These are phyloP conservation scores for Boechera stricta DNA, from an alignment of 345 rosid genomes.

Conservation along the genomic window DNA sequence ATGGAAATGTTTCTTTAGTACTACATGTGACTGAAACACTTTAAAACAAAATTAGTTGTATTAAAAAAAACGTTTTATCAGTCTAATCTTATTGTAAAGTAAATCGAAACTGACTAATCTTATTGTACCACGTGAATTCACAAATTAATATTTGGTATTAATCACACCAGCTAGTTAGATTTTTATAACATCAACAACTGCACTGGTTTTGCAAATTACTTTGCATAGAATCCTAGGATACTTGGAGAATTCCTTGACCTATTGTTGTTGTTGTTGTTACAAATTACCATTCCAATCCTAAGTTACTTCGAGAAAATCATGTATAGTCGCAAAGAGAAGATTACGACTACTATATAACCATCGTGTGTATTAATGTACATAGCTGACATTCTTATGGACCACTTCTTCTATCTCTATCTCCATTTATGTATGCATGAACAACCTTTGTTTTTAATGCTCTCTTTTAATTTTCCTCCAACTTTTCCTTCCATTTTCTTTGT, in stretches of 20 bases:
- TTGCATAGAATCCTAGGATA: too few species aligned
- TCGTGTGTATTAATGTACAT: neutral
- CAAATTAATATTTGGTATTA: neutral
- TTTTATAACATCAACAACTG: neutral
- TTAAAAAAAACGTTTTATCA: neutral
- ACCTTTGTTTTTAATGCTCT: slow-evolving; percentile 38
- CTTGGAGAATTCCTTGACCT: too few species aligned
- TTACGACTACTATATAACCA: neutral
- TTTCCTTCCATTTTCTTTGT: slow-evolving; percentile 1
- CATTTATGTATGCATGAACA: slow-evolving; percentile 40
- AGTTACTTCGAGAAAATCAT: neutral
- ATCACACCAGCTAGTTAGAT: neutral
- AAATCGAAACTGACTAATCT: neutral
- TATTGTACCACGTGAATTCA: neutral
- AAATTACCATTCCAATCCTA: neutral
- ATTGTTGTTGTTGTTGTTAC: too few species aligned
- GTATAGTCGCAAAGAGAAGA: neutral
- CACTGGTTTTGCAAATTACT: too few species aligned
- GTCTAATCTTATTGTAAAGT: neutral
- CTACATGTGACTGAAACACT: slow-evolving; percentile 28
- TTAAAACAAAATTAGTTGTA: slow-evolving; percentile 16
- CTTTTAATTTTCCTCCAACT: slow-evolving; percentile 41
- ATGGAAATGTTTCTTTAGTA: slow-evolving; percentile 12
- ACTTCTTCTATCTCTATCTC: slow-evolving; percentile 25
- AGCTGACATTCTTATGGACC: slow-evolving; percentile 46